phyloP scores from a whole-genome alignment of 768 basidiomycete genomes.

The Phylloporus sp. region DNA sequence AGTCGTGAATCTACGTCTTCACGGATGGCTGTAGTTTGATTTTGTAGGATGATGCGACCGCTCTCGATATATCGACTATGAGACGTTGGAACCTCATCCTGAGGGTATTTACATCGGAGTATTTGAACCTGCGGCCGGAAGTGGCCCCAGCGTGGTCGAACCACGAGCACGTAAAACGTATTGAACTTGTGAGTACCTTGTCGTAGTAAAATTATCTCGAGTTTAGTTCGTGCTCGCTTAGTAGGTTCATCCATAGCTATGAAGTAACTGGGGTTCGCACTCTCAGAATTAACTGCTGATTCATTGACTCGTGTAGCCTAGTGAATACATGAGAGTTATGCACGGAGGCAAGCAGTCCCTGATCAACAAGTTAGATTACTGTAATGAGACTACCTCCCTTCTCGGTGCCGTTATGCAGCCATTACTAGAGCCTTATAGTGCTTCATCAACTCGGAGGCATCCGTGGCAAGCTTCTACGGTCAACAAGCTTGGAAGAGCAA shows the following conservation, averaged over 20 bases:
- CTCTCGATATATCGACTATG: conserved; percentile 80
- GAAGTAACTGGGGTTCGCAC: not conserved
- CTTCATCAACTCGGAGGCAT: conserved; percentile 37
- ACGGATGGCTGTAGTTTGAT: not conserved
- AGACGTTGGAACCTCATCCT: conserved; percentile 86
- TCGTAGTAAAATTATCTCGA: not conserved
- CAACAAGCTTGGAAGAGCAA: not conserved
- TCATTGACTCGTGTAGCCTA: conserved; percentile 4
- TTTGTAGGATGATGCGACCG: conserved; percentile 81
- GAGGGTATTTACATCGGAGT: conserved; percentile 86
- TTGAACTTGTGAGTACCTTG: conserved; percentile 42
- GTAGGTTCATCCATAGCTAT: conserved; percentile 15
- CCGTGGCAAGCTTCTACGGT: conserved; percentile 30
- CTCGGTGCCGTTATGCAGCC: conserved; percentile 12
- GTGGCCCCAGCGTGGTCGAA: conserved; percentile 28
- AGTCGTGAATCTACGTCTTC: conserved; percentile 25
- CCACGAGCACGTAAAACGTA: conserved; percentile 32
- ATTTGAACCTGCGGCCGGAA: conserved; percentile 64
- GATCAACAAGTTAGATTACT: no score
- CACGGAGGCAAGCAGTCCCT: not conserved
- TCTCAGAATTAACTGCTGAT: not conserved
- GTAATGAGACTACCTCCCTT: conserved; percentile 6
- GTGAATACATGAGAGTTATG: not conserved
- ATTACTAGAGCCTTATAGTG: conserved; percentile 38
- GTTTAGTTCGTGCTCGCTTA: conserved; percentile 8